Conservation (phyloP, 2,329 filamentous ascomycete species). For the Aspergillus terreus region DNA sequence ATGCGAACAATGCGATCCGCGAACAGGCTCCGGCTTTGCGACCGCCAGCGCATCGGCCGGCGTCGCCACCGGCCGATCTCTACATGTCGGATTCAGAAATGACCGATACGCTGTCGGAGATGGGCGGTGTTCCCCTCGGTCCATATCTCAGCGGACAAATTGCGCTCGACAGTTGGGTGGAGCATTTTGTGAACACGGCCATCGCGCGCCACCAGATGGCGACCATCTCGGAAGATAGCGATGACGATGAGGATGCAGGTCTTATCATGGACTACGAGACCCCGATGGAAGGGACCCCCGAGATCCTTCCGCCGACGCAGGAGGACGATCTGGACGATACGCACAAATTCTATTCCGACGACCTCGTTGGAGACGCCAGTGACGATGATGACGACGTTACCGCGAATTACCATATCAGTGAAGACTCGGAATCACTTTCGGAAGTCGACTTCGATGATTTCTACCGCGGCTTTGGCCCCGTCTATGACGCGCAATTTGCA, state of each 20-base stretch:
- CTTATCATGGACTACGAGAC: conserved; percentile 25
- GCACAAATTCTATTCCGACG: conserved; percentile 30
- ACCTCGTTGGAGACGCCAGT: conserved; percentile 18
- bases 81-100: conserved; percentile 23
- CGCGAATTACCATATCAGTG: conserved; percentile 3
- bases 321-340: conserved; percentile 31
- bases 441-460: conserved; percentile 31
- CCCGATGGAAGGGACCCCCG: conserved; percentile 12
- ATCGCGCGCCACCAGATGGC: conserved; percentile 15
- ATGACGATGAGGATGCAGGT: conserved; percentile 16
- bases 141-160: conserved; percentile 14
- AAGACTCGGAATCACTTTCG: conserved; percentile 6
- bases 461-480: conserved; percentile 21
- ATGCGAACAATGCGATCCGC: too few relatives aligned
- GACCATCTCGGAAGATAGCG: conserved; percentile 18
- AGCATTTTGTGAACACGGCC: conserved; percentile 16
- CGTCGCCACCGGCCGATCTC: conserved; percentile 15
- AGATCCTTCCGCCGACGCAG: conserved; percentile 5
- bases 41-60: not conserved
- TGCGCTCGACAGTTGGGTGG: conserved; percentile 16
- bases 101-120: conserved; percentile 18
- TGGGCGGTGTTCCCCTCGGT: conserved; percentile 19
- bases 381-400: conserved; percentile 12
- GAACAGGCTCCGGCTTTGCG: not conserved
- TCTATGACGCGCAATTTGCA: conserved; percentile 11